Evolutionary conservation across 352 stramenopile genomes (phyloP).

Genomic region (Phytophthora niederhauseri): DNA sequence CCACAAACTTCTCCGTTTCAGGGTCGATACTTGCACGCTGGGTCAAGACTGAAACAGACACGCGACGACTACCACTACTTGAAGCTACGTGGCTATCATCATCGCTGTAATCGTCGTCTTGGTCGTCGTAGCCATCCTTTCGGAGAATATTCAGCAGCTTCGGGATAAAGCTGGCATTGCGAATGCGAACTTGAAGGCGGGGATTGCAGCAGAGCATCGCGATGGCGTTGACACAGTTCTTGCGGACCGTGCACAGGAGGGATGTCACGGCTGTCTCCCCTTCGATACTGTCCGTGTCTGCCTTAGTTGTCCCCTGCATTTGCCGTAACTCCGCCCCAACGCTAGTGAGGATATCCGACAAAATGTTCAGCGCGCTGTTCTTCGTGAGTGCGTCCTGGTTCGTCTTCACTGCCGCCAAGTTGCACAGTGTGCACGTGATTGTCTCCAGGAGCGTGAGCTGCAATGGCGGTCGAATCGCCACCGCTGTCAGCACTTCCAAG

Average conservation of each 20-base stretch:
- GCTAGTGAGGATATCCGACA: slow-evolving; percentile 49
- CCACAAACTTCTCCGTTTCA: slow-evolving; percentile 71
- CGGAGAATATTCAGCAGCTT: slow-evolving; percentile 54
- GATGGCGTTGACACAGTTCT: slow-evolving; percentile 68
- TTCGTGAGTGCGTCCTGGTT: slow-evolving; percentile 72
- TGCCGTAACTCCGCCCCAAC: slow-evolving; percentile 37
- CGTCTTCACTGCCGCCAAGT: slow-evolving; percentile 61
- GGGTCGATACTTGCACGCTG: slow-evolving; percentile 35
- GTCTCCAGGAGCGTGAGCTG: slow-evolving; percentile 50
- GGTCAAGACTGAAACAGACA: not conserved
- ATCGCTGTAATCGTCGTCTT: slow-evolving; percentile 32
- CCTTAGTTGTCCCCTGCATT: slow-evolving; percentile 14
- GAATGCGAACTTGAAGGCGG: slow-evolving; percentile 66
- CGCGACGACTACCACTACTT: not conserved
- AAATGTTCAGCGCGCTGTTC: slow-evolving; percentile 53
- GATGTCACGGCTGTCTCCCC: slow-evolving; percentile 18
- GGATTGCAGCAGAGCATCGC: slow-evolving; percentile 80
- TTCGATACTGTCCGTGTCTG: slow-evolving; percentile 26
- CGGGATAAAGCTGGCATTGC: slow-evolving; percentile 57
- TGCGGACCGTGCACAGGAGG: slow-evolving; percentile 47
- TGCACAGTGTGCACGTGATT: slow-evolving; percentile 61
- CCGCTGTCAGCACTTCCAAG: slow-evolving; percentile 50
- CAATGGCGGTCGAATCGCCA: slow-evolving; percentile 27
- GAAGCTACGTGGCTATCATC: slow-evolving; percentile 24
- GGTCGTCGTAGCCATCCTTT: slow-evolving; percentile 12